Evolutionary conservation across 768 basidiomycete genomes (phyloP).

Genomic region (Kwoniella dendrophila): DNA sequence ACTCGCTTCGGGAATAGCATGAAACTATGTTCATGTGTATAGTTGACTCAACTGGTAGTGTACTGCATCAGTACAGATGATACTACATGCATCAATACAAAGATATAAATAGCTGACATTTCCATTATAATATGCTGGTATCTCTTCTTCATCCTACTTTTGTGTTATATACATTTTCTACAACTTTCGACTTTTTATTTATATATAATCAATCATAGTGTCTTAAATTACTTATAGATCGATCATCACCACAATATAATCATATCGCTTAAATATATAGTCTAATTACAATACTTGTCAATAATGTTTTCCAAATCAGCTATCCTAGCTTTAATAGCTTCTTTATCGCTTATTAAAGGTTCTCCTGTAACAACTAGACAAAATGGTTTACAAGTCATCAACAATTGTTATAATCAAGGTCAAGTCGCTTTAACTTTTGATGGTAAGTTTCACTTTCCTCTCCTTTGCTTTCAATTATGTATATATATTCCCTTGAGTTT

Average conservation of each 20-base stretch:
- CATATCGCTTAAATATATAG: neutral
- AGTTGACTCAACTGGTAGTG: too few relatives aligned
- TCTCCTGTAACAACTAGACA: conserved; percentile 23
- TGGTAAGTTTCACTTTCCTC: conserved; percentile 29
- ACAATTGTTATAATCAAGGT: conserved; percentile 44
- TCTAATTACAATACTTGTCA: neutral
- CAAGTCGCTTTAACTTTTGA: conserved; percentile 55
- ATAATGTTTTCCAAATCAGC: conserved; percentile 18
- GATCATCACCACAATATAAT: neutral
- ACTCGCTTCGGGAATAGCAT: too few relatives aligned
- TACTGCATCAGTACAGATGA: too few relatives aligned
- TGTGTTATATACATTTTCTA: neutral
- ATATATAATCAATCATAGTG: neutral
- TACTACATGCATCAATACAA: neutral
- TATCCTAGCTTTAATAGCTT: conserved; percentile 5
- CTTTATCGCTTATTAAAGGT: conserved; percentile 8
- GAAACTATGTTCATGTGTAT: too few relatives aligned
- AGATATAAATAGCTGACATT: conserved; percentile 2
- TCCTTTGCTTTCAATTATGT: neutral
- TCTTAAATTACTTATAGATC: neutral
- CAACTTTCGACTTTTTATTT: neutral
- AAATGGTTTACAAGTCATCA: conserved; percentile 39
- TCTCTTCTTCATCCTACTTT: neutral
- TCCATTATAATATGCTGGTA: too few relatives aligned
- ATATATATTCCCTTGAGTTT: neutral